Base-by-base conservation (phyloP, 352 stramenopile species). In the Discostella stelligera region DNA sequence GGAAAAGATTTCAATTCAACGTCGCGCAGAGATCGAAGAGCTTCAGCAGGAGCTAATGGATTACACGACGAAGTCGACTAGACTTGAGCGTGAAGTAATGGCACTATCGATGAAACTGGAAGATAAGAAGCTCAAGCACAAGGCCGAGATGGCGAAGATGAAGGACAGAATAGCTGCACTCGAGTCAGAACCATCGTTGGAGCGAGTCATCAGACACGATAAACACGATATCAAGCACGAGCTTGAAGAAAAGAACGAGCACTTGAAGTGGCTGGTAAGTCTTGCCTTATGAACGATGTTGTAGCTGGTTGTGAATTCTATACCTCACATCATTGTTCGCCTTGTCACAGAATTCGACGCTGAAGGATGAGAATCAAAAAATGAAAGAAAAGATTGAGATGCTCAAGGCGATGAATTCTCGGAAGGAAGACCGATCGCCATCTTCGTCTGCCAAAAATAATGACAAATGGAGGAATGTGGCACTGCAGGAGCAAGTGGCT, bases 11-110 rank as follows among this genome's bases (percentile, higher is more conserved):
- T 79, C 77, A 3, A 25, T 81, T 25, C 78, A 74, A 58, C 59
- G 84, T 54, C 72, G 84, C 62, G 82, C 77, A 30, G 82, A 90
- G 74, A 82, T 90, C 13, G 84, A 90, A 79, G 84, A 89, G 30
- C 83, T 92, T 61, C 74, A 92, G 37, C 79, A 89, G 71, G 84
- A 92, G 50, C 32, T 90, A n/a, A 85, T 90, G 69, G 77, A 88
- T 48, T 69, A 85, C 25, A 79, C 81, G 49, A 68, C 69, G n/a
- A 83, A 74, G 54, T 60, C 67, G 13, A 75, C 66, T 10, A 77
- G 74, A 58, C 70, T 87, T n/a, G 86, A 90, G 60, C 81, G 81
- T 30, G 77, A 90, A 63, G 81, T 92, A 25, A 65, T 74, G 7
- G 68, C 79, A 21, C 62, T 92, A n/a, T 85, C 85, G 10, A 83